phyloP scores from a whole-genome alignment of 345 rosid species.

The Eutrema yunnanense region DNA sequence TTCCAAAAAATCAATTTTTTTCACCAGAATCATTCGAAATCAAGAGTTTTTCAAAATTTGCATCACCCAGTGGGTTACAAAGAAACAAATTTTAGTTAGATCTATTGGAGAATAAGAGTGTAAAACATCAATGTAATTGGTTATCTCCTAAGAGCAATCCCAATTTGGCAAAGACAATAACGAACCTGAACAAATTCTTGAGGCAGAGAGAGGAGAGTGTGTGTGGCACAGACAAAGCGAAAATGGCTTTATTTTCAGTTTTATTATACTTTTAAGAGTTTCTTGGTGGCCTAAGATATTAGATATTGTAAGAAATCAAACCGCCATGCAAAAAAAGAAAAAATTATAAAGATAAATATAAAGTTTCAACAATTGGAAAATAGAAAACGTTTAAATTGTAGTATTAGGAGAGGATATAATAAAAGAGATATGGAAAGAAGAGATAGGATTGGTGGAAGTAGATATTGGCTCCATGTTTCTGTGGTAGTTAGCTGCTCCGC shows the following conservation, averaged over 20 bases:
- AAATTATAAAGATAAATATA: not conserved
- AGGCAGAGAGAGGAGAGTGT: constrained; percentile 4
- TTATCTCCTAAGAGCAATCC: not conserved
- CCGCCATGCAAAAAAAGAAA: constrained; percentile 8
- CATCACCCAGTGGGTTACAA: not conserved
- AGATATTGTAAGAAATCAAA: constrained; percentile 4
- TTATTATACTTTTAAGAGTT: constrained; percentile 2
- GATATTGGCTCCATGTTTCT: constrained; percentile 44
- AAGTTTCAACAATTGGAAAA: not conserved
- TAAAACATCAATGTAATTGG: not conserved
- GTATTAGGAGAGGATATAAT: constrained; percentile 2
- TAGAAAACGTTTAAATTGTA: not conserved
- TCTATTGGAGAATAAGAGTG: not conserved
- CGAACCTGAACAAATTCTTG: not conserved
- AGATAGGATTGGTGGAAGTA: constrained; percentile 46
- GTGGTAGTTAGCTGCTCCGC: constrained; percentile 44
- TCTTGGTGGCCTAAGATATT: constrained; percentile 11
- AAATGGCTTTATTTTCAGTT: not conserved
- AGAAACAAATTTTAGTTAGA: not conserved
- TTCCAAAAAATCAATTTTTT: not conserved
- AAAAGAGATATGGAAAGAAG: constrained; percentile 47
- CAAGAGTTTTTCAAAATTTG: not conserved
- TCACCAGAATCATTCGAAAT: not conserved
- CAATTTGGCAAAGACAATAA: not conserved
- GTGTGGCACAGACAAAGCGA: constrained; percentile 27